These are phyloP conservation scores for Fusarium metavorans DNA, from an alignment of 2,329 filamentous ascomycete genomes.

Conservation along the genomic window DNA sequence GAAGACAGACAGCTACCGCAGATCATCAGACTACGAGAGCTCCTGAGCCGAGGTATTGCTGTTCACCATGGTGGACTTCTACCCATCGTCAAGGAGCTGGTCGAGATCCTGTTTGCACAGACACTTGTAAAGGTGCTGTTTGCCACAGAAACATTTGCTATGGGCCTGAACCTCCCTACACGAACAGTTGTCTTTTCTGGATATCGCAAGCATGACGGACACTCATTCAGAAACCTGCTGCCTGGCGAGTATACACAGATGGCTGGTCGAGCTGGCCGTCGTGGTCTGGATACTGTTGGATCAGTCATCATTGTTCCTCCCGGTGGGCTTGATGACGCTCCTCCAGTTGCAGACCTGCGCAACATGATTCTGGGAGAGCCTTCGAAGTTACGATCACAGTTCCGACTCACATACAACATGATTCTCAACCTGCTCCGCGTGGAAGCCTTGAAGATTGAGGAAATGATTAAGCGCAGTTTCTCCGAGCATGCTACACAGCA, in stretches of 20 bases:
- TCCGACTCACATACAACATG: slow-evolving; percentile 99
- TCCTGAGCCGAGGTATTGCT: slow-evolving; percentile 89
- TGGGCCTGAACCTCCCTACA: slow-evolving; percentile 96
- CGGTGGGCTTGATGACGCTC: slow-evolving; percentile 84
- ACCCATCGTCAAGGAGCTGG: slow-evolving; percentile 97
- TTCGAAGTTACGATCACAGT: slow-evolving; percentile 94
- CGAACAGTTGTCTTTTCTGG: slow-evolving; percentile 98
- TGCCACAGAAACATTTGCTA: slow-evolving; percentile 97
- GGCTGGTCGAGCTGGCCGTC: slow-evolving; percentile 92
- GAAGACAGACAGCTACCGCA: slow-evolving; percentile 94
- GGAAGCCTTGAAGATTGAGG: slow-evolving; percentile 97
- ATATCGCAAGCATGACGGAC: slow-evolving; percentile 95
- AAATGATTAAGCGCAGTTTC: slow-evolving; percentile 99
- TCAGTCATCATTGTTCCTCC: slow-evolving; percentile 94
- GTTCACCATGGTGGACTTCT: slow-evolving; percentile 95
- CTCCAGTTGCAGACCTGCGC: slow-evolving; percentile 82
- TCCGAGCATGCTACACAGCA: slow-evolving; percentile 98
- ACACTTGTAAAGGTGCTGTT: slow-evolving; percentile 97
- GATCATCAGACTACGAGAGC: slow-evolving; percentile 86
- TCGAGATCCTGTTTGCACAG: slow-evolving; percentile 95
- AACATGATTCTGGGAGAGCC: slow-evolving; percentile 97
- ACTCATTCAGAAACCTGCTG: slow-evolving; percentile 88
- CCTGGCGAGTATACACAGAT: slow-evolving; percentile 99
- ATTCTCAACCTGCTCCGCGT: slow-evolving; percentile 95
- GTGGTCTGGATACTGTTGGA: slow-evolving; percentile 92